Conservation (phyloP, 2,329 filamentous ascomycete genomes). For the Aquanectria penicillioides region DNA sequence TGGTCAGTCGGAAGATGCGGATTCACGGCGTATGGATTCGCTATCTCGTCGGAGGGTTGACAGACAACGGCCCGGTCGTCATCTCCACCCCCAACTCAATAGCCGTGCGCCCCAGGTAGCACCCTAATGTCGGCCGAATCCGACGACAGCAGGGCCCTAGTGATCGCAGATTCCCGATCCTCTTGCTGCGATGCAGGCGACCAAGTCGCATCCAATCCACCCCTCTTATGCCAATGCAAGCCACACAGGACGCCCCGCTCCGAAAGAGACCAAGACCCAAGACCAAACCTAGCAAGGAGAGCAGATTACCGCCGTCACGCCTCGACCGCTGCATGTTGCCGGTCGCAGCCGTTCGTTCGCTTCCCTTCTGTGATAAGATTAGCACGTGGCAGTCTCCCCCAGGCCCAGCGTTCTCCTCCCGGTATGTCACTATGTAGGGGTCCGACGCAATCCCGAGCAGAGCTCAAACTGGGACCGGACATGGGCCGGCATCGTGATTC, state of each 20-base stretch:
- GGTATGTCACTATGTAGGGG: neutral
- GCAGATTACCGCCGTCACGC: slow-evolving; percentile 14
- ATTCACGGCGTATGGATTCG: slow-evolving; percentile 16
- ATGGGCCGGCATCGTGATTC: slow-evolving; percentile 2
- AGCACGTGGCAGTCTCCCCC: slow-evolving; percentile 21
- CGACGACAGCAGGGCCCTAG: slow-evolving; percentile 14
- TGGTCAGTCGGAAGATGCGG: slow-evolving; percentile 1
- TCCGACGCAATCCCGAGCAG: slow-evolving; percentile 18
- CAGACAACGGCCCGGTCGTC: slow-evolving; percentile 11
- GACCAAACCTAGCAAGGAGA: slow-evolving; percentile 12
- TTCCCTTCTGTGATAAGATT: slow-evolving; percentile 28
- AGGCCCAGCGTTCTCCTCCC: neutral
- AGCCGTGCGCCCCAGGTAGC: neutral
- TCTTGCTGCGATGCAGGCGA: slow-evolving; percentile 17
- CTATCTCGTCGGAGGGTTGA: neutral
- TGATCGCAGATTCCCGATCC: slow-evolving; percentile 26
- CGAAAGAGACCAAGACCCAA: slow-evolving; percentile 1
- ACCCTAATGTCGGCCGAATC: slow-evolving; percentile 19
- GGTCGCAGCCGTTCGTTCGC: slow-evolving; percentile 27
- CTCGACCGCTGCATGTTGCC: slow-evolving; percentile 24
- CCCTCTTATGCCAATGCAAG: slow-evolving; percentile 36
- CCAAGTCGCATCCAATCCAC: slow-evolving; percentile 8
- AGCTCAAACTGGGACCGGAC: slow-evolving; percentile 1
- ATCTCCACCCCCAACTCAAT: neutral
- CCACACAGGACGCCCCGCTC: slow-evolving; percentile 27